Percentiles rank a stretch among this genome's conserved stretches.
phyloP scores from a whole-genome alignment of 1,139 yeast species.

The Taphrina deformans region DNA sequence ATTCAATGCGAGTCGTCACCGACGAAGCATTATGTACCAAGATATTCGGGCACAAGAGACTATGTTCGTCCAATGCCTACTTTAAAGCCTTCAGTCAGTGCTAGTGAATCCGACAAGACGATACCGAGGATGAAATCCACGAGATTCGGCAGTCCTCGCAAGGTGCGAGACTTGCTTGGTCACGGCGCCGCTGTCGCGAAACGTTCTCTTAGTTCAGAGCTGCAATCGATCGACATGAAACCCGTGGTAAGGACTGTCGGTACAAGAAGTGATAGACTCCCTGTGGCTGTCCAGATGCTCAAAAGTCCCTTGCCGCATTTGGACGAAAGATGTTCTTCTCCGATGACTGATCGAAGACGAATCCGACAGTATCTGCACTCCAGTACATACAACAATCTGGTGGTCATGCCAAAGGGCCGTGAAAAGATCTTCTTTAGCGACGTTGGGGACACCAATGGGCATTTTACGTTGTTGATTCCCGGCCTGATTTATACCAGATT shows the following conservation, averaged over 20 bases:
- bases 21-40: background rate
- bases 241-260: background rate
- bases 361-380: background rate
- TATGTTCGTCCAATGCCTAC: background rate
- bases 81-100: background rate
- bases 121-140: background rate
- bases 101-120: background rate
- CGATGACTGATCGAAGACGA: background rate
- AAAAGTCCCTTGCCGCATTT: background rate
- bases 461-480: background rate
- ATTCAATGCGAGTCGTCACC: background rate
- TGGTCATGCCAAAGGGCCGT: background rate
- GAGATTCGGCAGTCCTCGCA: constrained; percentile 9
- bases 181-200: background rate
- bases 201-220: background rate
- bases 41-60: background rate
- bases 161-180: background rate
- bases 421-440: background rate
- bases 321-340: background rate
- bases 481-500: constrained; percentile 6
- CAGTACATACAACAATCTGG: background rate
- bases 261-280: background rate
- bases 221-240: background rate
- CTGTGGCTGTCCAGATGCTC: background rate
- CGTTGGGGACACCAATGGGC: background rate